Evolutionary conservation across 306 rosid species (phyloP).

Genomic region (Ormosia semicastrata): DNA sequence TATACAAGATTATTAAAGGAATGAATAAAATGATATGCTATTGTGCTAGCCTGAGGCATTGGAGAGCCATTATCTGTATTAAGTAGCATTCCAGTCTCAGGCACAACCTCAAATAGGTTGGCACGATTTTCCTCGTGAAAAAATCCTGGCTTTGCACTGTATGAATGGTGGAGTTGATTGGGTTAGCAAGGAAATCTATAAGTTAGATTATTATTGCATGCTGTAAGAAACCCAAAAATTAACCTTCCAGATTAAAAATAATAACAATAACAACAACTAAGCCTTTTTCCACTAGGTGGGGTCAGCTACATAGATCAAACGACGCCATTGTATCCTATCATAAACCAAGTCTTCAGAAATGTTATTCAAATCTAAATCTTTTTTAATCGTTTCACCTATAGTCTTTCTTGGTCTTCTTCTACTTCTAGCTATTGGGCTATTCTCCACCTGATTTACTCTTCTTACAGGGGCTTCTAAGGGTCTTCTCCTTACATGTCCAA

Average conservation of each 20-base stretch:
- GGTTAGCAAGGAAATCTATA: constrained; percentile 29
- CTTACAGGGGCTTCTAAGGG: too few species aligned
- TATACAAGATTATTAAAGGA: constrained; percentile 4
- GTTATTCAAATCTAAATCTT: too few species aligned
- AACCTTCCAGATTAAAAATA: constrained; percentile 1
- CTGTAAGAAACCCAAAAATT: background rate
- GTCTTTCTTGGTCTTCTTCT: too few species aligned
- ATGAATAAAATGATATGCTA: constrained; percentile 8
- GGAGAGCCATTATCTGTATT: constrained; percentile 98
- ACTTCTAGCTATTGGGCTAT: too few species aligned
- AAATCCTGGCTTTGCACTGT: constrained; percentile 96
- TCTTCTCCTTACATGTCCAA: too few species aligned
- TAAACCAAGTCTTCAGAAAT: too few species aligned
- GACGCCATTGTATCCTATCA: too few species aligned
- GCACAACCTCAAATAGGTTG: constrained; percentile 87
- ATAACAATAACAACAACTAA: too few species aligned
- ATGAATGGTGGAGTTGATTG: constrained; percentile 24
- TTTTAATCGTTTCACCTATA: too few species aligned
- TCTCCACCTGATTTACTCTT: too few species aligned
- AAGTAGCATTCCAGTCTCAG: constrained; percentile 84
- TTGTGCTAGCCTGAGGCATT: constrained; percentile 69
- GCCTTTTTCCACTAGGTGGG: too few species aligned
- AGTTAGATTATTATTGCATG: constrained; percentile 1
- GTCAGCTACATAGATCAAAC: too few species aligned
- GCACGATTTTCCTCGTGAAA: constrained; percentile 90